A percentile compares a stretch with the other conserved stretches of the same genome.
Evolutionary conservation across 805 yeast species (phyloP).

Genomic region (Schwanniomyces polymorphus): DNA sequence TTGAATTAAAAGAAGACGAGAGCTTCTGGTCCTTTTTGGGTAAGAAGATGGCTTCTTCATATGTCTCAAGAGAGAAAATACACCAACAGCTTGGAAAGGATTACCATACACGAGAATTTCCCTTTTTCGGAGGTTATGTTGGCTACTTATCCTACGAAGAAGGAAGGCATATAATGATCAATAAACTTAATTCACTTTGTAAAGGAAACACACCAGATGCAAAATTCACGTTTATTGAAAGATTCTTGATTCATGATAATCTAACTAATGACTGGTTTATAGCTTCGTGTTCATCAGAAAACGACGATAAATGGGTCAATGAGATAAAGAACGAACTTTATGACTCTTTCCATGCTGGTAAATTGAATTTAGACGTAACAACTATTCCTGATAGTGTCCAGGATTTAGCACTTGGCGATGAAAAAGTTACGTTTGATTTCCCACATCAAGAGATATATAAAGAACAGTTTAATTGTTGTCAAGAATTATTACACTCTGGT

Average conservation of each 20-base stretch:
- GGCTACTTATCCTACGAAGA: constrained; percentile 90
- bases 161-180: constrained; percentile 51
- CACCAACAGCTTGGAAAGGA: constrained; percentile 12
- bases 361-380: constrained; percentile 13
- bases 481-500: constrained; percentile 67
- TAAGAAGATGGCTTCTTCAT: constrained; percentile 40
- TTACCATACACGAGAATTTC: constrained; percentile 41
- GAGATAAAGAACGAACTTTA: constrained; percentile 10
- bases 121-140: constrained; percentile 88
- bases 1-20: constrained; percentile 7
- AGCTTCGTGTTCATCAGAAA: constrained; percentile 44
- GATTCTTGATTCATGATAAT: constrained; percentile 60
- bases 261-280: constrained; percentile 45
- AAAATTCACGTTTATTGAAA: constrained; percentile 67
- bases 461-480: constrained; percentile 60
- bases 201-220: constrained; percentile 61
- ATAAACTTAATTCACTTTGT: constrained; percentile 34
- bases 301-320: constrained; percentile 42
- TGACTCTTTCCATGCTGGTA: constrained; percentile 3
- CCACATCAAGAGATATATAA: constrained; percentile 60
- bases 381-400: constrained; percentile 23
- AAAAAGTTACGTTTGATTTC: constrained; percentile 32
- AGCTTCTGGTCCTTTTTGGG: constrained; percentile 59
- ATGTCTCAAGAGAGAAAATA: constrained; percentile 30
- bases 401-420: constrained; percentile 21